Percentiles rank a stretch among this genome's conserved stretches.
These are phyloP conservation scores for Geotrichum europaeum DNA, from an alignment of 1,139 yeast species.

Conservation along the genomic window DNA sequence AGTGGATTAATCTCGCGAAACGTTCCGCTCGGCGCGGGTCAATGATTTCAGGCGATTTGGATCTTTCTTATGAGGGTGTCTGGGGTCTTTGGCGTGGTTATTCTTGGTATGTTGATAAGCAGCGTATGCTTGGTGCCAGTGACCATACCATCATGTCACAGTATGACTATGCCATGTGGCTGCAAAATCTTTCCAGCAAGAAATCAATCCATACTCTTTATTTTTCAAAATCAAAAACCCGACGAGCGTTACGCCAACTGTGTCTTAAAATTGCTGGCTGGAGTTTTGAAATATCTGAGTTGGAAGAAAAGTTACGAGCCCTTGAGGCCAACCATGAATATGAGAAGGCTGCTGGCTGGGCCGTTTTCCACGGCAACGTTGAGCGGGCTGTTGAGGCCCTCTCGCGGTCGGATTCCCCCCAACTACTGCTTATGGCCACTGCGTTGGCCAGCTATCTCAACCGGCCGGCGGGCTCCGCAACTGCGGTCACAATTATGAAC, in stretches of 20 bases:
- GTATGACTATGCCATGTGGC: constrained; percentile 24
- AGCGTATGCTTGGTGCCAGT: background rate
- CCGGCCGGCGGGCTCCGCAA: constrained; percentile 47
- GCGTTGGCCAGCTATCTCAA: constrained; percentile 92
- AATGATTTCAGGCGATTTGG: constrained; percentile 31
- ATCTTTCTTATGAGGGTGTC: constrained; percentile 84
- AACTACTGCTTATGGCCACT: constrained; percentile 75
- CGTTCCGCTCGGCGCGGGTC: constrained; percentile 40
- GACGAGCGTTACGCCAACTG: constrained; percentile 53
- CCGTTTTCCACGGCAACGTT: constrained; percentile 88
- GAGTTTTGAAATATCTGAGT: constrained; percentile 73
- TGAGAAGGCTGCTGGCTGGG: constrained; percentile 98
- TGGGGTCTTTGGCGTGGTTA: constrained; percentile 84
- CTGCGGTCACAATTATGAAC: background rate
- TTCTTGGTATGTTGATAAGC: background rate
- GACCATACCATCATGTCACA: constrained; percentile 53
- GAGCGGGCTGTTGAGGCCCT: constrained; percentile 71
- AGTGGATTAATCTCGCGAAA: constrained; percentile 69
- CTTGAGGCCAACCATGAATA: constrained; percentile 55
- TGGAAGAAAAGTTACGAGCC: constrained; percentile 60
- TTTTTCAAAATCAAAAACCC: constrained; percentile 27
- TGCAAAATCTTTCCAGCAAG: constrained; percentile 2
- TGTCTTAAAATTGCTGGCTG: constrained; percentile 88
- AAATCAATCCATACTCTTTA: constrained; percentile 18
- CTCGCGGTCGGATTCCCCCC: constrained; percentile 50